Base-by-base conservation (phyloP, 768 basidiomycete genomes). In the Termitomyces heimii region DNA sequence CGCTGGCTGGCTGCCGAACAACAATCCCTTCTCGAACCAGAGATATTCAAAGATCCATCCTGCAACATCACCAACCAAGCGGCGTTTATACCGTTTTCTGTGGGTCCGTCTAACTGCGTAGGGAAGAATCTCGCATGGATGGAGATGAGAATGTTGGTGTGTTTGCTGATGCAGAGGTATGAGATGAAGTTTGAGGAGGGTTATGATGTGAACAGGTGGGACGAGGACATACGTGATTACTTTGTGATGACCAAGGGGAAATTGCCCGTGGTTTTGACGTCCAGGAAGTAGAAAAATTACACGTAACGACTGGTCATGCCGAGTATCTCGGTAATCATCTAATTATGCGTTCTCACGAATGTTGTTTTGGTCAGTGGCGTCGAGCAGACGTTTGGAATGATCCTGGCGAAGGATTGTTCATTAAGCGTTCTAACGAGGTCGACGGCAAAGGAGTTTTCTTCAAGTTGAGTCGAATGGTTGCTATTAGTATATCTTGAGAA, bases 21-120 rank as follows among this genome's bases (percentile, higher is more conserved):
- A 48, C 66, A 60, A 55, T 44, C 56, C 18, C 10, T 40, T 22
- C 63, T 74, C 9, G 72, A 73, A 56, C 73, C 74, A n/a, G 63
- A 56, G 16, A 56, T 72, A 9, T 75, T 73, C 67, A 62, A 64
- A 54, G 60, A 66, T 51, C 54, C 28, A 53, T 63, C 45, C 57
- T 55, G 53, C 14, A 56, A 63, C 32, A 57, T 66, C 66, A 63
- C 50, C 69, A 71, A 60, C 47, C 51, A 56, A 18, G 61, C 62
- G 2, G 75, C 75, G n/a, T 78, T 76, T 58, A 67, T 75, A 29
- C 75, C 78, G 0, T 78, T 78, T 61, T 77, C 77, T 4, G 57
- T 65, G 14, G 78, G 78, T 2, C 74, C 77, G 20, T 63, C 70
- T 13, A 75, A 66, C 35, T 80, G 78, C 46, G 74, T 71, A 0